Evolutionary conservation across 1,284 basidiomycete species (phyloP), one percentile per base, ranked within the genome.

Genomic region (Marasmius sp.): DNA sequence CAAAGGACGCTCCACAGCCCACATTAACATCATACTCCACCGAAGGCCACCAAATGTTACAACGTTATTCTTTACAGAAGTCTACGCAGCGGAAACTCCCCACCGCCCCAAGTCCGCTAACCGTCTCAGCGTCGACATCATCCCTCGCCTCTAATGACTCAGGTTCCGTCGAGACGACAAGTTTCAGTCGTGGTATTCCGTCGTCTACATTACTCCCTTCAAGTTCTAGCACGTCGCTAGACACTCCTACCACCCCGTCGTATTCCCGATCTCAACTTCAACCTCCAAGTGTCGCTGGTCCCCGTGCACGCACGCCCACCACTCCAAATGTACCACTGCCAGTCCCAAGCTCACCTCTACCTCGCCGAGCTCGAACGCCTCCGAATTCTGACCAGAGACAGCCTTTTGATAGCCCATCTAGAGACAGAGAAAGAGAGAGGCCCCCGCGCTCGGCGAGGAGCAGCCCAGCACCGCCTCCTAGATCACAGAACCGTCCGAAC

Each of bases 401-500:
- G 8, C 67, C 69, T 18, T 62, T 69, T 43, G 59, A 27, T 27
- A 27, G 2, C 27, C 27, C 27, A 27, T 27, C 27, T 27, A 27
- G 27, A 27, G 27, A 27, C 27, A 27, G 27, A 27, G 27, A 62
- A 50, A 65, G 61, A 27, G 67, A 71, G 18, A 71, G 79, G 59
- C 74, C 77, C 0, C 71, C 73, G 57, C 71, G 81, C 16, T 65
- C 71, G 1, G 67, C 72, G n/a, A 66, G 74, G 6, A 64, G 68
- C 10, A 80, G 73, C 62, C 74, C 76, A 43, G 74, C 66, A 7
- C 71, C 73, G 56, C 77, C 89, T 2, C 83, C 85, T 27, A 76
- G 89, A 54, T 89, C 89, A 59, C 77, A 78, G 43, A 86, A 88
- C 70, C 76, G 89, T 8, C 88, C 89, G 77, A 3, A 78, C 75